Evolutionary conservation across 345 rosid species (phyloP), one percentile per base, ranked within the genome.

Genomic region (Camelina neglecta): DNA sequence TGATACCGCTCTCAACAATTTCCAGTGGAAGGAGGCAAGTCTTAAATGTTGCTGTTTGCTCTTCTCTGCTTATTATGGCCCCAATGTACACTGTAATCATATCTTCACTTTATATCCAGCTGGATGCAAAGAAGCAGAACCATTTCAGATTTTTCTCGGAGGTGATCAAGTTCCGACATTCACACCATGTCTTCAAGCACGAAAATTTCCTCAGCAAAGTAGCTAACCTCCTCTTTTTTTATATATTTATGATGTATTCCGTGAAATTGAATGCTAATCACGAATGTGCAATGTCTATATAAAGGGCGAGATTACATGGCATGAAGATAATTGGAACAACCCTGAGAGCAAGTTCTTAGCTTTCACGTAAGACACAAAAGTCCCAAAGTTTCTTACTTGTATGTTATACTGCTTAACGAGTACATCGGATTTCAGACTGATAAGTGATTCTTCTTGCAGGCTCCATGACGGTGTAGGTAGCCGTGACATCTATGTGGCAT

Each of bases 251-350:
- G 5, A 29, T 29, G 7, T 15, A 6, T 2, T 55, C 9, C 31
- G n/a, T 55, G 35, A 4, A 10, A n/a, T 54, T 35, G 26, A 36
- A 6, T 21, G 59, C 41, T 74, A 11, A 29, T 29, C 59, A 65
- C 39, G 24, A 24, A 61, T 69, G 12, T 69, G 44, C 26, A 75
- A 23, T 60, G 10, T 68, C 39, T 61, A 21, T 79, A 58, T 86
- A 83, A 83, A 90, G 96, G 77, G 54, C 1, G 97, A 94, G 80
- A 89, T 94, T 18, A 90, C 97, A 5, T 92, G 99, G 97, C 97
- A 92, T 71, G 97, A 95, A 84, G 88, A 87, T 78, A 83, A 90
- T 83, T 95, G 97, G 97, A 88, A 83, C 69, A 90, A 92, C 58
- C 72, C 77, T 11, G 93, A 90, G 38, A 92, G 97, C 92, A 95